Conservation (phyloP, 2,329 filamentous ascomycete genomes). For the Aspergillus sclerotialis region DNA sequence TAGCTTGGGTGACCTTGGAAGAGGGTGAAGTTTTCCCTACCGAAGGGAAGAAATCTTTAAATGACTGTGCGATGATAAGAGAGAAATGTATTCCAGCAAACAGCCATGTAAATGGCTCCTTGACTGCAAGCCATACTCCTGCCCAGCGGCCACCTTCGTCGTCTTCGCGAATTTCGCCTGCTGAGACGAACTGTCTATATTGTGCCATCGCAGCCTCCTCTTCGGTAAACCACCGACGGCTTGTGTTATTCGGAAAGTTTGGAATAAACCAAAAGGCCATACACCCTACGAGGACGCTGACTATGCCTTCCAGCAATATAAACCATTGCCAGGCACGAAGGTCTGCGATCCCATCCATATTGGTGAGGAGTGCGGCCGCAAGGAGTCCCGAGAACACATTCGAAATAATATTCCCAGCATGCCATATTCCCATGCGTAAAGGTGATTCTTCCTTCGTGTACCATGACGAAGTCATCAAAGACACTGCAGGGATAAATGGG, state of each 20-base stretch:
- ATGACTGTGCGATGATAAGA: conserved; percentile 7
- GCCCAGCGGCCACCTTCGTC: conserved; percentile 3
- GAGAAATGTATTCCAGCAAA: conserved; percentile 6
- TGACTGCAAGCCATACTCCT: conserved; percentile 5
- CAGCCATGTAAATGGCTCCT: conserved; percentile 6
- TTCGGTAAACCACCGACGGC: conserved; percentile 4
- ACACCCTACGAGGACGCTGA: conserved; percentile 3
- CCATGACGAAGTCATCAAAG: conserved; percentile 6
- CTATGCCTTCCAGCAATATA: conserved; percentile 5
- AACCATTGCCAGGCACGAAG: conserved; percentile 7
- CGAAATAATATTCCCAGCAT: conserved; percentile 6
- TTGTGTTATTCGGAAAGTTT: conserved; percentile 4
- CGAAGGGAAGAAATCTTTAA: conserved; percentile 9
- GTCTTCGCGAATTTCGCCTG: conserved; percentile 3
- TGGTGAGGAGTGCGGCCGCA: conserved; percentile 5
- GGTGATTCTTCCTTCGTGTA: conserved; percentile 5
- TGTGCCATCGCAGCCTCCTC: conserved; percentile 6
- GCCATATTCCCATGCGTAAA: conserved; percentile 7
- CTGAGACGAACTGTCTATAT: conserved; percentile 5
- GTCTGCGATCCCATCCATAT: conserved; percentile 5
- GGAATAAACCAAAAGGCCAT: conserved; percentile 4
- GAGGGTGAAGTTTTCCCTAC: neutral
- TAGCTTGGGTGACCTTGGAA: neutral
- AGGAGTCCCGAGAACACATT: conserved; percentile 4
- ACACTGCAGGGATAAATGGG: conserved; percentile 5